Evolutionary conservation across 78 protist genomes (phyloP).

Genomic region (Dictyostelium firmibasis): DNA sequence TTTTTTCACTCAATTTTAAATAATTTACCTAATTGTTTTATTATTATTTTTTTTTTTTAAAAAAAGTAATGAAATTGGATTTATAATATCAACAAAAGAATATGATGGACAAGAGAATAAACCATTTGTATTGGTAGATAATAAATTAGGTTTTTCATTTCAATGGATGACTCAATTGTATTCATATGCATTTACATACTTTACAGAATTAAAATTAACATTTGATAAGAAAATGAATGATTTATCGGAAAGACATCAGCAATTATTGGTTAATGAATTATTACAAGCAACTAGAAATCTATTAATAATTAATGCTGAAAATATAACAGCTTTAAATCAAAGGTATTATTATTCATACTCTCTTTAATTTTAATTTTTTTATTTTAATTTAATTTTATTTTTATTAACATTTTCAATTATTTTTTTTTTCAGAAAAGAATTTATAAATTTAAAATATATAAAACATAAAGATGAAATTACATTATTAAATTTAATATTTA

Average conservation of each 20-base stretch:
- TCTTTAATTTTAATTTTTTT: too few relatives aligned
- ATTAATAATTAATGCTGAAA: constrained; percentile 63
- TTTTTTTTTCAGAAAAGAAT: constrained; percentile 1
- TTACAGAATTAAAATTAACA: not conserved
- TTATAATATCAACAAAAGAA: constrained; percentile 29
- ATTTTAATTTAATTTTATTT: not conserved
- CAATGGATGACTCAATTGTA: not conserved
- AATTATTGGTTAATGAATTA: not conserved
- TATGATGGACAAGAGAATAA: not conserved
- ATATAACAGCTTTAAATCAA: constrained; percentile 23
- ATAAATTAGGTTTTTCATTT: constrained; percentile 43
- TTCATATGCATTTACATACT: constrained; percentile 10
- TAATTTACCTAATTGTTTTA: not conserved
- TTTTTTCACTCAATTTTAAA: not conserved
- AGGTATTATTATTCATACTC: not conserved
- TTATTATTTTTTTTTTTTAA: not conserved
- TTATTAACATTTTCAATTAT: not conserved
- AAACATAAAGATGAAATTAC: constrained; percentile 15
- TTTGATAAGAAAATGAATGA: not conserved
- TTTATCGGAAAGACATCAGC: not conserved
- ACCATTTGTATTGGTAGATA: constrained; percentile 32
- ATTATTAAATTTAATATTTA: constrained; percentile 44
- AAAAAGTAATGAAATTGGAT: constrained; percentile 57
- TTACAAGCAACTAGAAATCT: not conserved
- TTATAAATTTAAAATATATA: not conserved